Evolutionary conservation across 768 basidiomycete genomes (phyloP), one percentile per base, ranked within the genome.

Genomic region (Sarcodon aspratus): DNA sequence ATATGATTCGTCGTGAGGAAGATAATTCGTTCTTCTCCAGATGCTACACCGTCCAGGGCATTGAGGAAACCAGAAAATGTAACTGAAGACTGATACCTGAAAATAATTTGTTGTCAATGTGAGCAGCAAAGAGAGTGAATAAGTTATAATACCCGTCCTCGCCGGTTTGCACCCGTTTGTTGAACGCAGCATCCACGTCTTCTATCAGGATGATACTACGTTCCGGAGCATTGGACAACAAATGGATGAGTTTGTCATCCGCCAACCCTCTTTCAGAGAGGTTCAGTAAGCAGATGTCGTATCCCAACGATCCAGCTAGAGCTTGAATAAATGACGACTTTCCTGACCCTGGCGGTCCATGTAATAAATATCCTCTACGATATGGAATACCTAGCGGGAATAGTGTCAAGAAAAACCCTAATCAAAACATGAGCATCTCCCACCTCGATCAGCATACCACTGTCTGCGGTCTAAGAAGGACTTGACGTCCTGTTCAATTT

Each of bases 1-100:
- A 88, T 62, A 57, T 98, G 96, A 64, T 99, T 99, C n/a, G 96
- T 98, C 0, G 96, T 99, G 83, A 99, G 88, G 68, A 99, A 99
- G 34, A 99, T 79, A 61, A 99, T 84, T n/a, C 96, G 82, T 59
- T 96, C 93, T 67, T 97, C 94, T 37, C 93, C 91, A 9, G 95
- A 96, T 5, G 92, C 95, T 31, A 99, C 95, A 13, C 96, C 96
- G 60, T 99, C 96, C 3, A 99, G 72, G 11, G 94, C 93, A 57
- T 99, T 99, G 38, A 99, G 69, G 61, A 98, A 89, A 27, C 96
- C 96, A 7, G 95, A 97, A 68, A 99, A 98, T 3, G 96, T 98
- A 34, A 99, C 85, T 10, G 87, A 86, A 0, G 92, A 93, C 66
- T 94, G 92, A 62, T 91, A 95, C 21, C 92, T 94, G 21, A 27